A percentile compares a stretch with the other conserved stretches of the same genome.
Conservation (phyloP, 306 rosid species). For the Lathyrus oleraceus region DNA sequence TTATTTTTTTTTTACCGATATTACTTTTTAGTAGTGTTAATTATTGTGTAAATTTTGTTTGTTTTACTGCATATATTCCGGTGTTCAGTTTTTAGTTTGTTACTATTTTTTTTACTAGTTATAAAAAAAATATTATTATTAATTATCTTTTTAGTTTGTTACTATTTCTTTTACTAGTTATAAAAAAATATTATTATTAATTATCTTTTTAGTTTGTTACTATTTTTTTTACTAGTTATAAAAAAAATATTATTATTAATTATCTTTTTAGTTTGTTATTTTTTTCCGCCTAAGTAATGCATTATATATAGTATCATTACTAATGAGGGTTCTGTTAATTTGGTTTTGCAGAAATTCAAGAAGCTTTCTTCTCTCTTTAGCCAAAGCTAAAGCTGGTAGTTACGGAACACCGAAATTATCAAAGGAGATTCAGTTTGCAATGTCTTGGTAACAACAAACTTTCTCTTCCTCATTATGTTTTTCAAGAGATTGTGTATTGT, state of each 20-base stretch:
- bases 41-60: too few species aligned
- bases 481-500: constrained; percentile 1
- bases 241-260: background rate
- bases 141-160: background rate
- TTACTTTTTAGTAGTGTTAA: too few species aligned
- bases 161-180: too few species aligned
- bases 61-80: too few species aligned
- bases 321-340: constrained; percentile 15
- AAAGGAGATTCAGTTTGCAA: constrained; percentile 15
- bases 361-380: constrained; percentile 47
- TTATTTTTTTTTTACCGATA: too few species aligned
- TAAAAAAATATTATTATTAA: too few species aligned
- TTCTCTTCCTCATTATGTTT: constrained; percentile 5
- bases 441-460: constrained; percentile 35
- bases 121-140: background rate
- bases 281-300: background rate
- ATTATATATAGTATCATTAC: background rate
- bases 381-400: background rate
- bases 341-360: constrained; percentile 42
- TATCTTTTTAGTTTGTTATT: background rate
- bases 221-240: background rate
- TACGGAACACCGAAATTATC: constrained; percentile 18
- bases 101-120: too few species aligned
- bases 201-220: background rate
- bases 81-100: too few species aligned